Evolutionary conservation across 2,329 filamentous ascomycete genomes (phyloP).

Genomic region (Claviceps digitariae): DNA sequence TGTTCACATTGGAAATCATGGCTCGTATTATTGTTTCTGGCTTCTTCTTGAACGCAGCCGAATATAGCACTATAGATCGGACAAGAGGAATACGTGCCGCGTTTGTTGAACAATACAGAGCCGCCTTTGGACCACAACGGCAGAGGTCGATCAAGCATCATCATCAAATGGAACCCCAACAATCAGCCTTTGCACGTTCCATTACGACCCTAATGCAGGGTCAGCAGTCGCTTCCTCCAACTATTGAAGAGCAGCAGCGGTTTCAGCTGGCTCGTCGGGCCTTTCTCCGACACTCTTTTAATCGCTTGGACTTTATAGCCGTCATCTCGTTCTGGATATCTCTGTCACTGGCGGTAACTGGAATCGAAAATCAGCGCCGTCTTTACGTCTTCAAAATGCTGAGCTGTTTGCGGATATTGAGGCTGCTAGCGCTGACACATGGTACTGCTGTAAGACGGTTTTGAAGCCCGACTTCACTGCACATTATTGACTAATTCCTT

Average conservation of each 20-base stretch:
- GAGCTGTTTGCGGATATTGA: slow-evolving; percentile 82
- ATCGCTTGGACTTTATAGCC: slow-evolving; percentile 86
- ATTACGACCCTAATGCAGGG: slow-evolving; percentile 69
- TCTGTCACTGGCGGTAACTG: slow-evolving; percentile 57
- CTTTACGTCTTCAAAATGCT: slow-evolving; percentile 93
- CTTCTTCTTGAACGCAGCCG: slow-evolving; percentile 75
- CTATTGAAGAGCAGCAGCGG: slow-evolving; percentile 64
- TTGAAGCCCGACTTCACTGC: neutral
- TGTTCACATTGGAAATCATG: slow-evolving; percentile 79
- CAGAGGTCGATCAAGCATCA: slow-evolving; percentile 50
- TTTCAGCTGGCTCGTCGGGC: slow-evolving; percentile 78
- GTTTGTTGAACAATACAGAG: slow-evolving; percentile 60
- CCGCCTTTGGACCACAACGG: slow-evolving; percentile 70
- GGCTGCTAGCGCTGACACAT: slow-evolving; percentile 81
- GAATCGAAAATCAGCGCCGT: slow-evolving; percentile 55
- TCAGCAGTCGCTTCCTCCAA: slow-evolving; percentile 42
- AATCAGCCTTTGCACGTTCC: slow-evolving; percentile 58
- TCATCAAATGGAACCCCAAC: slow-evolving; percentile 31
- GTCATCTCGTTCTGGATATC: slow-evolving; percentile 93
- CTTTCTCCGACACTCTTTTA: slow-evolving; percentile 90
- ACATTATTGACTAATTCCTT: slow-evolving; percentile 5
- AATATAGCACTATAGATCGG: slow-evolving; percentile 84
- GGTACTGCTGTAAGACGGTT: slow-evolving; percentile 62
- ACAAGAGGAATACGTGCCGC: slow-evolving; percentile 61
- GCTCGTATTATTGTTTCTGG: slow-evolving; percentile 86